Conservation (phyloP, 1,284 basidiomycete species). For the Cryptococcus amylolentus region DNA sequence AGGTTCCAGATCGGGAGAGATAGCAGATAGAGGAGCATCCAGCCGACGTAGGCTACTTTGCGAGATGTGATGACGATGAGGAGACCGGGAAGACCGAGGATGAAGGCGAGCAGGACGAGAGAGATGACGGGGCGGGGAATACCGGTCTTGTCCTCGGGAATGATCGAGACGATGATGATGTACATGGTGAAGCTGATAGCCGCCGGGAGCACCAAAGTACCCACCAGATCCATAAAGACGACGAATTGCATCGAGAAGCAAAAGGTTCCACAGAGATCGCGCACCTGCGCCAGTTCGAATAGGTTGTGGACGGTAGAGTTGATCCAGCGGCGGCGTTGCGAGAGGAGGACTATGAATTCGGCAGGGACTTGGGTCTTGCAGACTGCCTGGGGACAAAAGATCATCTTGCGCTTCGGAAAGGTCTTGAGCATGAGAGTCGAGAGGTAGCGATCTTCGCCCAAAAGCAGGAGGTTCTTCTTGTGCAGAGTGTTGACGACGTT, state of each 20-base stretch:
- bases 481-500: conserved; percentile 96
- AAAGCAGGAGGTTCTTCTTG: conserved; percentile 96
- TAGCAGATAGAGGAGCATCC: conserved; percentile 93
- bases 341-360: conserved; percentile 87
- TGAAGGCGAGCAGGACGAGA: conserved; percentile 86
- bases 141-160: conserved; percentile 67
- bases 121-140: conserved; percentile 73
- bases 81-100: conserved; percentile 91
- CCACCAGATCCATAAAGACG: conserved; percentile 94
- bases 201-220: conserved; percentile 93
- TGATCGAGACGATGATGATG: conserved; percentile 78
- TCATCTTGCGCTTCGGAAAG: conserved; percentile 98
- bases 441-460: conserved; percentile 98
- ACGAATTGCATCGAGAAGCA: conserved; percentile 98
- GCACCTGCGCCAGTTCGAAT: conserved; percentile 86
- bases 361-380: conserved; percentile 98
- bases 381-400: conserved; percentile 96
- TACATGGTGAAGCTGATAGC: conserved; percentile 95
- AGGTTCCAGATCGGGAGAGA: conserved; percentile 97
- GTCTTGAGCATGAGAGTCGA: conserved; percentile 95
- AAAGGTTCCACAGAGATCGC: conserved; percentile 92
- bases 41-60: conserved; percentile 89
- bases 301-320: conserved; percentile 98
- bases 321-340: conserved; percentile 98
- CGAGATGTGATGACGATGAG: conserved; percentile 91